phyloP scores from a whole-genome alignment of 2,329 filamentous ascomycete genomes.

The Arthrobotrys megalospora region DNA sequence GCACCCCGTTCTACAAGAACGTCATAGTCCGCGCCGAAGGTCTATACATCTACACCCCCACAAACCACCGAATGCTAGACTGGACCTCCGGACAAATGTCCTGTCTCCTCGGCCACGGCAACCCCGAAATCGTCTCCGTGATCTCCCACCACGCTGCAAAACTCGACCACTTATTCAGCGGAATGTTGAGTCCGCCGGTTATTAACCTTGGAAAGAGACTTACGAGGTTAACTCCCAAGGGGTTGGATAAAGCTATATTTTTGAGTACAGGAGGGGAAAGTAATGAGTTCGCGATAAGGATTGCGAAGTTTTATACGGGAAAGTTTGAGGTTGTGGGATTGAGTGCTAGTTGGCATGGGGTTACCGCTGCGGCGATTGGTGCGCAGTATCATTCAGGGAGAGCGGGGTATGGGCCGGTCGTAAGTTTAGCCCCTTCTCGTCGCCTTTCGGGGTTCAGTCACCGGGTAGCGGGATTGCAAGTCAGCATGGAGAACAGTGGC shows the following conservation, averaged over 20 bases:
- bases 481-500: neutral
- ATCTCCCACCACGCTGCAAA: constrained; percentile 70
- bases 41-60: constrained; percentile 69
- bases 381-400: constrained; percentile 73
- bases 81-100: constrained; percentile 76
- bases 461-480: neutral
- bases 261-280: constrained; percentile 74
- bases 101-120: constrained; percentile 73
- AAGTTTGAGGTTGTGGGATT: constrained; percentile 77
- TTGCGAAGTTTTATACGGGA: constrained; percentile 76
- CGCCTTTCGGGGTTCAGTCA: neutral
- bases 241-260: constrained; percentile 74
- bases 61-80: constrained; percentile 71
- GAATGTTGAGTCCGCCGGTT: constrained; percentile 74
- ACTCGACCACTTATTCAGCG: constrained; percentile 75
- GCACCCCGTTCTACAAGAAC: constrained; percentile 67
- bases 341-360: constrained; percentile 75
- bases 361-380: constrained; percentile 72
- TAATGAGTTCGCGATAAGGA: constrained; percentile 76
- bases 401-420: constrained; percentile 68
- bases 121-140: constrained; percentile 74
- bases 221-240: constrained; percentile 70
- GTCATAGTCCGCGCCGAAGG: constrained; percentile 70
- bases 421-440: constrained; percentile 42
- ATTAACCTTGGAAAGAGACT: constrained; percentile 72